Percentiles rank a stretch among this genome's conserved stretches.
Conservation (phyloP, 2,329 filamentous ascomycete species). For the Cordyceps javanica region DNA sequence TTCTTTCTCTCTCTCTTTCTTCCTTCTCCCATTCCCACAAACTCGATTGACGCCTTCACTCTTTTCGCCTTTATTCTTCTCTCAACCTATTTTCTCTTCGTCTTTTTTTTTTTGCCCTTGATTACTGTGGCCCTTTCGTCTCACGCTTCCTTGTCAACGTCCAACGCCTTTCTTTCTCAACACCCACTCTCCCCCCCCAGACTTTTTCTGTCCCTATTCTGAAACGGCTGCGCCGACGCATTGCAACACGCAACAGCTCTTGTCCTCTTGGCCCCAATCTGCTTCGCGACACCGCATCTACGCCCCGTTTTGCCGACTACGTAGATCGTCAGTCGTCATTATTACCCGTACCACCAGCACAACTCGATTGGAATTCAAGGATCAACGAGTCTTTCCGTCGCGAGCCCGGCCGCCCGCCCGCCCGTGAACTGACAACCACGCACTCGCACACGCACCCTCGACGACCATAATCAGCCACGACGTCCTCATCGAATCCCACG, state of each 20-base stretch:
- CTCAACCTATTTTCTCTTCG: not conserved
- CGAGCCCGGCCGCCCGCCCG: too few relatives aligned
- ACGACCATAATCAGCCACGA: not conserved
- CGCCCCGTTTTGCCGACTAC: conserved; percentile 1
- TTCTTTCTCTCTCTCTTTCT: not conserved
- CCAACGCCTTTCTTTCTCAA: not conserved
- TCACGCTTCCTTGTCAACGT: not conserved
- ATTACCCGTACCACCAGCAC: conserved; percentile 1
- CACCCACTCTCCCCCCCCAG: not conserved
- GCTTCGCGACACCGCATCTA: not conserved
- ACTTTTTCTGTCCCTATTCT: conserved; percentile 9
- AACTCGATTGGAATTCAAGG: not conserved
- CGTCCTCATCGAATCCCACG: not conserved
- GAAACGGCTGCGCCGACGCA: conserved; percentile 13
- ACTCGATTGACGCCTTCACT: not conserved
- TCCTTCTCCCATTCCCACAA: not conserved
- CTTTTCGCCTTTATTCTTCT: conserved; percentile 8
- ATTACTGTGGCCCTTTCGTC: too few relatives aligned
- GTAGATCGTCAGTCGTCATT: conserved; percentile 11
- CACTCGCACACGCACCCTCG: not conserved
- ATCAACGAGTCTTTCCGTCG: not conserved
- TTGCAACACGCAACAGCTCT: not conserved
- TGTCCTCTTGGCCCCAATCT: not conserved
- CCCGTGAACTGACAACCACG: too few relatives aligned
- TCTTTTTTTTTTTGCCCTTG: too few relatives aligned